phyloP scores from a whole-genome alignment of 225 moss, liverwort and hornwort species.

The Thuidium tamariscinum region DNA sequence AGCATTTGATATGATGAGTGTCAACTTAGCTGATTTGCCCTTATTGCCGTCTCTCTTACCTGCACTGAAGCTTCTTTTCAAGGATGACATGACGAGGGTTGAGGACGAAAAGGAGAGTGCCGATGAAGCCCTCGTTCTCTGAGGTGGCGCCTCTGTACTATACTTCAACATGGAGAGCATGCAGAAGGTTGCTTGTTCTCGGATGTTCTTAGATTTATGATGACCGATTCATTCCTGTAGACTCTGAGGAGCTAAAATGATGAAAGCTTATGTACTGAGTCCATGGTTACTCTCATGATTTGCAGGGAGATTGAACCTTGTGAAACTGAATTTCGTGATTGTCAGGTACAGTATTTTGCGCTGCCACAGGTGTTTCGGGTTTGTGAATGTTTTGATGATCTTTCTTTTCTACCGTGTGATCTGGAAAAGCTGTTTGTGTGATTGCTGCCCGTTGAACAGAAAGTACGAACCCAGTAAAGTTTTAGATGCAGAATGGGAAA shows the following conservation, averaged over 20 bases:
- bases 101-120: slow-evolving; percentile 54
- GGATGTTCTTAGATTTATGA: not conserved
- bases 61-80: slow-evolving; percentile 83
- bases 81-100: slow-evolving; percentile 53
- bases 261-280: not conserved
- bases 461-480: not conserved
- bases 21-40: slow-evolving; percentile 75
- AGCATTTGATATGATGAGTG: slow-evolving; percentile 99
- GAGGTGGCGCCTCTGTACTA: not conserved
- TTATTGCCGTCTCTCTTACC: slow-evolving; percentile 85
- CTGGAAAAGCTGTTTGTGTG: not conserved
- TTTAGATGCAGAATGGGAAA: no score
- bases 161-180: not conserved
- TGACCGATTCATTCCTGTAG: not conserved
- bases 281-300: not conserved
- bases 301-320: not conserved
- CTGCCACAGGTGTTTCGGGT: not conserved
- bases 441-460: not conserved
- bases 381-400: not conserved
- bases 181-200: not conserved
- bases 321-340: not conserved
- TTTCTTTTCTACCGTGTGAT: not conserved
- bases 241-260: not conserved
- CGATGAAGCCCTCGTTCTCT: slow-evolving; percentile 6
- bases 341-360: not conserved